Base-by-base conservation (phyloP, 345 rosid genomes). In the Mercurialis annua region DNA sequence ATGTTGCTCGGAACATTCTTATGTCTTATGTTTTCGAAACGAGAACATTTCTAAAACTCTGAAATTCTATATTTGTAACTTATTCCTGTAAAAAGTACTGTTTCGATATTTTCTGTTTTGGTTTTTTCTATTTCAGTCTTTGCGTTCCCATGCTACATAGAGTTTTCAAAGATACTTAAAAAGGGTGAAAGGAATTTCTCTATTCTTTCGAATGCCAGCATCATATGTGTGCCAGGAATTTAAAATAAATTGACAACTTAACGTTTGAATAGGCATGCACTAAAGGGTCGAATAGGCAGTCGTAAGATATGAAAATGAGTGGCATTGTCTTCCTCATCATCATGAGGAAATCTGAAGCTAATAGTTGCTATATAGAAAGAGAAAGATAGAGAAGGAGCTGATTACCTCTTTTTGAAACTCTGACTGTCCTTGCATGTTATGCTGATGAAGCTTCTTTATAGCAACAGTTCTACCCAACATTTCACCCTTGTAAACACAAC, bases 401-500 rank as follows among this genome's bases (percentile, higher is more conserved):
- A 70, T 50, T n/a, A 86, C 92, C 88, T 89, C 96, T 66, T 82
- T 80, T 61, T 85, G 88, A 76, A 86, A 89, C 77, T 82, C 85
- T 21, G 76, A 78, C 57, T 81, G 87, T 67, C 90, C 82, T 78
- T 86, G 90, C 87, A 78, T 74, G 79, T 83, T 82, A 63, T 84
- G 78, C 18, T 85, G 80, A 81, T 85, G 73, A 59, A 86, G 77
- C 78, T 70, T 80, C 76, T 86, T 89, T 72, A 85, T 78, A 15
- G 90, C 90, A 34, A 89, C 90, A 58, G 92, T 89, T 81, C 90
- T 81, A 56, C 96, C 96, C 77, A 86, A 65, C 92, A 86, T 81
- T 83, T 89, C 96, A 56, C 90, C 96, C 79, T 89, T 87, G 81
- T 81, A 87, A 62, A 89, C 87, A 80, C 81, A 69, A 54, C 87